Evolutionary conservation across 1,139 yeast species (phyloP), one percentile per base, ranked within the genome.

Genomic region (Scheffersomyces lignicola): DNA sequence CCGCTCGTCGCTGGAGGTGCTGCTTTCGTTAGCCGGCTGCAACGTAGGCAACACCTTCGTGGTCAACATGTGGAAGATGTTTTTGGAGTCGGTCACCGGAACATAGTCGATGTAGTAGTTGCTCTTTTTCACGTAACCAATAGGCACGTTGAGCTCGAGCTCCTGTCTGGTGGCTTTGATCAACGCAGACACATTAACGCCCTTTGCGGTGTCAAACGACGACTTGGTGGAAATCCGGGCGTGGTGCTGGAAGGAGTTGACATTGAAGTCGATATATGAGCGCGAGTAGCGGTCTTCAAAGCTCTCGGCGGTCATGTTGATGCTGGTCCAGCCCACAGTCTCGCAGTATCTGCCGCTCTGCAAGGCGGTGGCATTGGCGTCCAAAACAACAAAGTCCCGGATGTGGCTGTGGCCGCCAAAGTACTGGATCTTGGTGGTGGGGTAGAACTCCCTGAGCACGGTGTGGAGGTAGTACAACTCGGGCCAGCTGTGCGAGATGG

Each of bases 401-500:
- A 92, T 80, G 56, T 92, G 98, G 27, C 95, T 81, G 59, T 92
- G 98, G 1, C 97, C 98, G 1, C 97, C 97, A 56, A 92, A 82
- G 52, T 85, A 85, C 52, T 88, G 96, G 34, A 92, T 85, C 1
- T 81, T 69, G 0, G 75, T 72, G 18, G 68, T 52, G 2, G 95
- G 90, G 50, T 76, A 83, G 24, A 58, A 66, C 15, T 55, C 42
- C 36, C 97, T 72, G 28, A 92, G 60, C 7, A 59, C 62, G 0
- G 53, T 28, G 48, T 84, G 88, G 24, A 84, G 57, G 2, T 56
- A 47, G 34, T 66, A 63, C 47, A 83, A 62, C 48, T 86, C 95
- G 3, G 63, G 55, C 77, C 82, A 76, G 13, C 52, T 44, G 41
- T 66, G 78, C 18, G 68, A 63, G 2, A 88, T 78, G 0, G 97